Conservation (phyloP, 306 rosid species). For the Cicer pinnatifidum region DNA sequence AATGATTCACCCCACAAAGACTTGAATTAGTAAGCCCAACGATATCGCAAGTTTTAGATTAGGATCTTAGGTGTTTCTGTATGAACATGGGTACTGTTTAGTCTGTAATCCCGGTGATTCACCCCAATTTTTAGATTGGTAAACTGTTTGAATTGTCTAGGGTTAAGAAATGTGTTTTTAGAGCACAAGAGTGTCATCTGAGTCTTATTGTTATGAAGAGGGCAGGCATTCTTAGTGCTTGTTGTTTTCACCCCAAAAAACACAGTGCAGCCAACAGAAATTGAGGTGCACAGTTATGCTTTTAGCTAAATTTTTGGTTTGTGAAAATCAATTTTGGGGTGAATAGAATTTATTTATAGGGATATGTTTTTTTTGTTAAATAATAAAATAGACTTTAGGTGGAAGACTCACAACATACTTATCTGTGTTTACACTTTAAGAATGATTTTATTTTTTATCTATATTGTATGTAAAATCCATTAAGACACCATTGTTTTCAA, state of each 20-base stretch:
- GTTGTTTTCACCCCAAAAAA: background rate
- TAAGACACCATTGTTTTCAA: slow-evolving; percentile 2
- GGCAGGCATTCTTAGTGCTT: slow-evolving; percentile 1
- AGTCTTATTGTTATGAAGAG: background rate
- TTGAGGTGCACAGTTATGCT: background rate
- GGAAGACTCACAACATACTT: background rate
- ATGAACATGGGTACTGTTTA: background rate
- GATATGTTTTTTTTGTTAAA: background rate
- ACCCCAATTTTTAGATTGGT: too few relatives aligned
- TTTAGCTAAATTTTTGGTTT: background rate
- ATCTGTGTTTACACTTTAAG: background rate
- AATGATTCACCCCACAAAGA: too few relatives aligned
- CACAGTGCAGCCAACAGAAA: background rate
- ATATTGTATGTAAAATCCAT: background rate
- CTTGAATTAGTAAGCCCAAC: too few relatives aligned
- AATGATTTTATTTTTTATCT: background rate
- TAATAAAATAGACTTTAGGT: background rate
- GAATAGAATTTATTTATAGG: background rate
- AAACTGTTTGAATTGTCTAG: slow-evolving; percentile 13
- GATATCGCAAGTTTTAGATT: too few relatives aligned
- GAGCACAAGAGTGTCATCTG: slow-evolving; percentile 1
- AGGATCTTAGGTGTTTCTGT: background rate
- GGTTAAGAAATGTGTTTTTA: slow-evolving; percentile 4
- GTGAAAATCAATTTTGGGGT: background rate
- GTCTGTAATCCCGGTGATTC: too few relatives aligned